phyloP scores from a whole-genome alignment of 352 stramenopile genomes.

The Saprolegnia diclina region DNA sequence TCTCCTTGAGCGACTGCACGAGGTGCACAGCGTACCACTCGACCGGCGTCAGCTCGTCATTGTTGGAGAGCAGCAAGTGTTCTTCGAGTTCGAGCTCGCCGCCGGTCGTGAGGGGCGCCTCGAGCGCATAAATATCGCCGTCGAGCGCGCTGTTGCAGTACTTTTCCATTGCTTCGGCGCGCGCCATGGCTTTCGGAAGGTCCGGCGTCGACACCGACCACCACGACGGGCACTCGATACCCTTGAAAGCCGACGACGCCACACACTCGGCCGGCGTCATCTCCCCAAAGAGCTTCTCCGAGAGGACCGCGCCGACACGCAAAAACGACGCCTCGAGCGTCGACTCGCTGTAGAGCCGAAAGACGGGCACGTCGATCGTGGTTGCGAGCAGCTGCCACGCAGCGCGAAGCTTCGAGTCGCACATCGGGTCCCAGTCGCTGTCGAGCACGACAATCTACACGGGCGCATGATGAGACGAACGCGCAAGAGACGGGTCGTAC shows the following conservation, averaged over 20 bases:
- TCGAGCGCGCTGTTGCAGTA: slow-evolving; percentile 44
- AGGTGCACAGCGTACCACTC: slow-evolving; percentile 84
- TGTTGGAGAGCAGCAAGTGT: slow-evolving; percentile 74
- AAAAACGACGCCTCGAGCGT: slow-evolving; percentile 71
- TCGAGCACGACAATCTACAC: slow-evolving; percentile 62
- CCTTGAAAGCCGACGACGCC: slow-evolving; percentile 31
- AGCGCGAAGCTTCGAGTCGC: slow-evolving; percentile 74
- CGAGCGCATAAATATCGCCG: slow-evolving; percentile 28
- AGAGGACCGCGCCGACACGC: slow-evolving; percentile 62
- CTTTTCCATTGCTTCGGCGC: slow-evolving; percentile 41
- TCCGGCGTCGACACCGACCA: slow-evolving; percentile 3
- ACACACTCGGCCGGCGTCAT: slow-evolving; percentile 70
- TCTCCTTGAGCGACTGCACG: slow-evolving; percentile 55
- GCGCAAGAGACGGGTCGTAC: background rate
- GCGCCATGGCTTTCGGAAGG: slow-evolving; percentile 33
- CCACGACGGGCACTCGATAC: slow-evolving; percentile 15
- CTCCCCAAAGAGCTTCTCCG: slow-evolving; percentile 72
- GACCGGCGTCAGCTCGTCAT: slow-evolving; percentile 73
- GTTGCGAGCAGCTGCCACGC: slow-evolving; percentile 60
- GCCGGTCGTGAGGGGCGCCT: slow-evolving; percentile 44
- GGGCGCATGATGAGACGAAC: background rate
- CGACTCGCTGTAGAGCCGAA: slow-evolving; percentile 73
- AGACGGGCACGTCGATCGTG: slow-evolving; percentile 46
- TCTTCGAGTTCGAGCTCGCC: slow-evolving; percentile 73
- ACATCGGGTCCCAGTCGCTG: slow-evolving; percentile 74